Base-by-base conservation (phyloP, 305 asterid species). In the Nicotiana rustica region DNA sequence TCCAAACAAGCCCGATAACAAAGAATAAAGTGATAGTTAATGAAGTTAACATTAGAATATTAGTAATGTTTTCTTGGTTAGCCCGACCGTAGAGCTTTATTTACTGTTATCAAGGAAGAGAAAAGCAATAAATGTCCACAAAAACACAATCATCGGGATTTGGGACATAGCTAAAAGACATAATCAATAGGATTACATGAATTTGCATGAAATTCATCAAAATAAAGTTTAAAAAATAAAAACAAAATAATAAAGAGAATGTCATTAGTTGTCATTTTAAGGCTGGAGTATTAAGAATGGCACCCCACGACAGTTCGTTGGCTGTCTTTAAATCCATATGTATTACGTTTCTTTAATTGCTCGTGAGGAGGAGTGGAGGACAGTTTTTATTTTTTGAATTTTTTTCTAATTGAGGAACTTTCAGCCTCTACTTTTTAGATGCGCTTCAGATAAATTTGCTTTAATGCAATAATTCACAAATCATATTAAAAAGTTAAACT, bases 81-180 rank as follows among this genome's bases (percentile, higher is more conserved):
- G 10, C 10, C 47, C 47, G 47, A 41, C 47, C 10, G 1, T 41
- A 41, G 60, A 71, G 49, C 7, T 17, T 76, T 61, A 75, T 52
- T 47, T 70, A 83, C 89, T 62, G 76, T 69, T 71, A 81, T 65
- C 89, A 67, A 89, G 69, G 84, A 69, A 38, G 82, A 83, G 68
- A 18, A 7, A 18, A 35, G 13, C 4, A 82, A 41, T 66, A 14
- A 66, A 18, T 33, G 57, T 29, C 33, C 36, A 36, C 67, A 67
- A 29, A 29, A 29, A 83, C 36, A 36, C 61, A 80, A 83, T 86
- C 78, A 86, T 86, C 76, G 76, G 79, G 18, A 57, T 70, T 33
- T 10, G 36, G 79, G 56, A 49, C 59, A 52, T 21, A 52, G 6
- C 47, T 38, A 38, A 6, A 38, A 38, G 10, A 41, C 47, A 41